Base-by-base conservation (phyloP, 1,284 basidiomycete genomes). In the Uromyces viciae-fabae region DNA sequence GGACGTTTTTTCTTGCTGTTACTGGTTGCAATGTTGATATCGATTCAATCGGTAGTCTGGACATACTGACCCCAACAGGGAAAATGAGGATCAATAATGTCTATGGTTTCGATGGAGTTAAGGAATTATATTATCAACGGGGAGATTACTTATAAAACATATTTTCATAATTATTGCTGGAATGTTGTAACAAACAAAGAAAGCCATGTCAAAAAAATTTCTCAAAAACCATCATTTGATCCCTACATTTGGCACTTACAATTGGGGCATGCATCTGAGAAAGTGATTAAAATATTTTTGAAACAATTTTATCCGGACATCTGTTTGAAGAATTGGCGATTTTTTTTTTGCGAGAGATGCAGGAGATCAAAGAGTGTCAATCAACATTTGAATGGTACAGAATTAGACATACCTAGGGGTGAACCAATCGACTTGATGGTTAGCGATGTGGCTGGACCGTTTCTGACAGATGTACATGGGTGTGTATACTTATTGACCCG, bases 301-400 rank as follows among this genome's bases (percentile, higher is more conserved):
- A 31, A 14, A 1, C 14, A 25, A 9, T 15, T 31, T 9, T 36
- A n/a, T 33, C 71, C 49, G 15, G 71, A 56, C 17, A 9, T 8
- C 3, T 31, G 25, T 14, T 1, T 54, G 0, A 1, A 2, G 0
- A 1, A 2, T 11, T 73, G 28, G 49, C 49, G 40, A 28, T 2
- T 11, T 3, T 73, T 73, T n/a, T 73, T 73, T 19, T 73, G 49
- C 28, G 31, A 56, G 36, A 4, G 38, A 38, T 73, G 71, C 22
- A 49, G 28, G 2, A 36, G 9, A 2, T 22, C 49, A 5, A 56
- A 73, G n/a, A 56, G 49, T n/a, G n/a, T n/a, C n/a, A n/a, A n/a
- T n/a, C n/a, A n/a, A n/a, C n/a, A n/a, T n/a, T n/a, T n/a, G n/a
- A n/a, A n/a, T n/a, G n/a, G n/a, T n/a, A n/a, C n/a, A n/a, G n/a